These are phyloP conservation scores for Pseudozyma hubeiensis DNA, from an alignment of 1,284 basidiomycete species.

Conservation along the genomic window DNA sequence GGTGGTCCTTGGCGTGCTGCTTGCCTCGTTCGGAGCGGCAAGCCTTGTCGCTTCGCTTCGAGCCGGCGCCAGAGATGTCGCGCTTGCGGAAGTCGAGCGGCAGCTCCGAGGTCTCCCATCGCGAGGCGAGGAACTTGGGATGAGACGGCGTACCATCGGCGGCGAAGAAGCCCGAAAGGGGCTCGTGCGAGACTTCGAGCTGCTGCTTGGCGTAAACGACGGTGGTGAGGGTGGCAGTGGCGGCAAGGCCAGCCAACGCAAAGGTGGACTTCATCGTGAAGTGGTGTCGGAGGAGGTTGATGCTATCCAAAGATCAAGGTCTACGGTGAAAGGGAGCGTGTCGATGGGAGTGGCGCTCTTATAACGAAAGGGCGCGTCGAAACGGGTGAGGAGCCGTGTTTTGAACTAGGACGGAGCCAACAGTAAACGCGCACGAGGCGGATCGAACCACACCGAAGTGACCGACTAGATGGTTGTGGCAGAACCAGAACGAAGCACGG, in stretches of 20 bases:
- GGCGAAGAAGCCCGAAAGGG: constrained; percentile 33
- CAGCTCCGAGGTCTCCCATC: constrained; percentile 44
- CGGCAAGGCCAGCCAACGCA: constrained; percentile 32
- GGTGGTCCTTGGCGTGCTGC: constrained; percentile 1
- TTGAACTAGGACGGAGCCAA: too few species aligned
- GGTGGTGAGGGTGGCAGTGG: constrained; percentile 28
- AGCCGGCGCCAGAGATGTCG: constrained; percentile 22
- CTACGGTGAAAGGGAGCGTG: too few species aligned
- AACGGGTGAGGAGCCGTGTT: too few species aligned
- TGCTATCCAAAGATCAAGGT: neutral
- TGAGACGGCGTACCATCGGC: constrained; percentile 33
- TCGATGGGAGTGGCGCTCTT: too few species aligned
- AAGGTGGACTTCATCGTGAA: constrained; percentile 37
- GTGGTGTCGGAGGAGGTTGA: neutral
- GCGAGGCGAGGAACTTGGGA: constrained; percentile 31
- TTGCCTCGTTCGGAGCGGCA: constrained; percentile 14
- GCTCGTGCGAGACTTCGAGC: constrained; percentile 44
- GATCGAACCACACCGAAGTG: too few species aligned
- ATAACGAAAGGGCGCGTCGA: too few species aligned
- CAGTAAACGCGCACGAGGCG: too few species aligned
- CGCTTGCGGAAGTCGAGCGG: constrained; percentile 47
- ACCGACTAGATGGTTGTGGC: too few species aligned
- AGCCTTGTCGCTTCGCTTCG: constrained; percentile 24
- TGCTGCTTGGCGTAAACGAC: constrained; percentile 23
- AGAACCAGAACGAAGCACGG: too few species aligned